Evolutionary conservation across 2,329 filamentous ascomycete genomes (phyloP).

Genomic region (Pseudogymnoascus verrucosus): DNA sequence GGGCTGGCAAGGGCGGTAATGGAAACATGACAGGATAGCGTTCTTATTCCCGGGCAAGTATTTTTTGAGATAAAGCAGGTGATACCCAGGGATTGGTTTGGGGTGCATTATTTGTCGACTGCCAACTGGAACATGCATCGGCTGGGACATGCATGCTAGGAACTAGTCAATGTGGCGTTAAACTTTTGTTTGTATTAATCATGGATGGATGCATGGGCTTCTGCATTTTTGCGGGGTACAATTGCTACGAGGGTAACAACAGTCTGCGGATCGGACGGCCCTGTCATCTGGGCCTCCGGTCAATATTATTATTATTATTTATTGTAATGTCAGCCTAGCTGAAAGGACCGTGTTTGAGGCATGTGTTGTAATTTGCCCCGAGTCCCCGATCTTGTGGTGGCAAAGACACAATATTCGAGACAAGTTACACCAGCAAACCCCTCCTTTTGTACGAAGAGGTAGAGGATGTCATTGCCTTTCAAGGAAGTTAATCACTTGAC

Average conservation of each 20-base stretch:
- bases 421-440: not conserved
- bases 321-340: not conserved
- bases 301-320: not conserved
- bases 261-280: conserved; percentile 2
- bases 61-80: not conserved
- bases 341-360: not conserved
- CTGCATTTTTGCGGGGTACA: conserved; percentile 3
- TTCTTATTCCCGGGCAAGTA: not conserved
- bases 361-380: not conserved
- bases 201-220: not conserved
- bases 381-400: not conserved
- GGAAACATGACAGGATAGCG: not conserved
- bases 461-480: not conserved
- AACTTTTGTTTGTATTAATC: not conserved
- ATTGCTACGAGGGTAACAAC: not conserved
- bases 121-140: not conserved
- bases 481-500: not conserved
- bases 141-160: not conserved
- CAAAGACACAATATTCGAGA: not conserved
- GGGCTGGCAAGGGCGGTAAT: not conserved
- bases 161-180: not conserved
- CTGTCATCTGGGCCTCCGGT: not conserved
- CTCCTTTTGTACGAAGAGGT: not conserved
- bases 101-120: not conserved
- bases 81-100: conserved; percentile 3